Conservation (phyloP, 73 alveolate genomes). For the Paramecium biaurelia region DNA sequence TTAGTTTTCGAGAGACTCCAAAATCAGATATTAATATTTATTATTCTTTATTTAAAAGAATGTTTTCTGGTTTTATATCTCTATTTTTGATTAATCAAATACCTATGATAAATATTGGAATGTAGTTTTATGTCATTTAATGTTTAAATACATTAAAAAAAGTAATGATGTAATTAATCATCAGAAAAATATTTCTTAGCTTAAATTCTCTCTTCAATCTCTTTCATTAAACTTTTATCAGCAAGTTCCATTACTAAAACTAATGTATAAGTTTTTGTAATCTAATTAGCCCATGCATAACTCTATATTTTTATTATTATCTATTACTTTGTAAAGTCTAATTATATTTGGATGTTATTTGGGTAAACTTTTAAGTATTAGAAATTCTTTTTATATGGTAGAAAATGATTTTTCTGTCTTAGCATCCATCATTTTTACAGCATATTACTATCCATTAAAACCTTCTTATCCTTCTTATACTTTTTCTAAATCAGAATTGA, state of each 20-base stretch:
- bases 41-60: neutral
- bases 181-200: neutral
- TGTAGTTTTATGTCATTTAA: neutral
- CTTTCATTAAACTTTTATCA: neutral
- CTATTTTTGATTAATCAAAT: neutral
- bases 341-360: neutral
- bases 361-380: neutral
- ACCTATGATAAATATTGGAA: conserved; percentile 12
- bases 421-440: conserved; percentile 43
- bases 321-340: neutral
- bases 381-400: neutral
- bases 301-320: neutral
- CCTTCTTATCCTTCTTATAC: neutral
- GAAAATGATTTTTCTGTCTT: neutral
- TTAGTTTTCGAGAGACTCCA: neutral
- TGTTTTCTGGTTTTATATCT: conserved; percentile 36
- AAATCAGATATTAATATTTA: neutral
- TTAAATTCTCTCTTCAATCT: neutral
- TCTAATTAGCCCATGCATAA: conserved; percentile 47
- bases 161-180: neutral
- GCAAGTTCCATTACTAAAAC: conserved; percentile 48
- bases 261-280: neutral
- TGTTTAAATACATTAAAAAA: neutral
- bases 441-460: neutral
- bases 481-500: neutral